Percentiles rank a stretch among this genome's conserved stretches.
Evolutionary conservation across 768 basidiomycete species (phyloP).

Genomic region (Amanita jacksonii): DNA sequence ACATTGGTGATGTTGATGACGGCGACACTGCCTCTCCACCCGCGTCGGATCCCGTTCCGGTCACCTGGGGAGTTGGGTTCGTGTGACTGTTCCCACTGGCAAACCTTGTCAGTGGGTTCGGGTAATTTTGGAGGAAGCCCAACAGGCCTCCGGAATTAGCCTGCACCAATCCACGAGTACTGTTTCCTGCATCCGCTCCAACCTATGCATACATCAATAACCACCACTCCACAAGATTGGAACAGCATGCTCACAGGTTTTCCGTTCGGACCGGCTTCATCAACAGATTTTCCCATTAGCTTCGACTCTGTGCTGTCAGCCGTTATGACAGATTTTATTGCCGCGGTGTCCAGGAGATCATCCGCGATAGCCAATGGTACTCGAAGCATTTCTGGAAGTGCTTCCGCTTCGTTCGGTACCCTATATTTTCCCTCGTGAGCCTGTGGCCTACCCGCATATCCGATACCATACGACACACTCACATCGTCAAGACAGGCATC

Average conservation of each 20-base stretch:
- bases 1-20: neutral
- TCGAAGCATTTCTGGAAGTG: slow-evolving; percentile 51
- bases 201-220: too few relatives aligned
- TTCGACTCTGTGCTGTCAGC: slow-evolving; percentile 14
- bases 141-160: slow-evolving; percentile 35
- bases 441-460: slow-evolving; percentile 9
- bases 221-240: too few relatives aligned
- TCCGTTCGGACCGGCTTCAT: slow-evolving; percentile 7
- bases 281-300: slow-evolving; percentile 12
- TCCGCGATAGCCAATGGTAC: slow-evolving; percentile 52
- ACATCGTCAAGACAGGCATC: slow-evolving; percentile 66
- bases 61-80: slow-evolving; percentile 11
- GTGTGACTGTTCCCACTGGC: too few relatives aligned
- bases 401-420: slow-evolving; percentile 45
- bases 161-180: slow-evolving; percentile 8
- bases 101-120: slow-evolving; percentile 48
- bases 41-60: neutral
- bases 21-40: slow-evolving; percentile 1
- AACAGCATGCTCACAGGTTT: too few relatives aligned
- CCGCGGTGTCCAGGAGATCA: slow-evolving; percentile 39
- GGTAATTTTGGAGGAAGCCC: slow-evolving; percentile 53
- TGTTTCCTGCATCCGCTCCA: too few relatives aligned
- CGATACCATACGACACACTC: slow-evolving; percentile 16
- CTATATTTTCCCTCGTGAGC: slow-evolving; percentile 23
- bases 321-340: slow-evolving; percentile 7